Evolutionary conservation across 2,329 filamentous ascomycete species (phyloP).

Genomic region (Calonectria pteridis): DNA sequence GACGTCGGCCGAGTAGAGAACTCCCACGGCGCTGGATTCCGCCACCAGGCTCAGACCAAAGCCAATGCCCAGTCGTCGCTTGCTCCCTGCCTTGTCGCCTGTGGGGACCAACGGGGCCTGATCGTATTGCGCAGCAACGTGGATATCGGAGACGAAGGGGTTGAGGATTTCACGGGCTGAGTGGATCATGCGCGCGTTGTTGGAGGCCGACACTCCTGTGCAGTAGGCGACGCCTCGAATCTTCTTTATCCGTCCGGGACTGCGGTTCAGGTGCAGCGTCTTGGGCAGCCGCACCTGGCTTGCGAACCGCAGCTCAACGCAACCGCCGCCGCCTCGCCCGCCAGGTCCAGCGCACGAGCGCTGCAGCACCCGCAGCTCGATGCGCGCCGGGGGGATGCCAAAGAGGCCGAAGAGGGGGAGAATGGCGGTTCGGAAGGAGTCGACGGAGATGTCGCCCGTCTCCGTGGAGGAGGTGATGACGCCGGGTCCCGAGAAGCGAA

Average conservation of each 20-base stretch:
- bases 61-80: constrained; percentile 83
- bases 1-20: constrained; percentile 90
- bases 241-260: constrained; percentile 85
- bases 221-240: constrained; percentile 95
- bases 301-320: constrained; percentile 94
- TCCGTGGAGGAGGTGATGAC: constrained; percentile 92
- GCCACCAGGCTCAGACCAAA: constrained; percentile 93
- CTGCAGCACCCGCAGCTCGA: constrained; percentile 86
- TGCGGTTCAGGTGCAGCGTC: constrained; percentile 88
- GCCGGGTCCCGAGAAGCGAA: constrained; percentile 89
- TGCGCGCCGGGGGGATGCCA: constrained; percentile 81
- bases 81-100: constrained; percentile 67
- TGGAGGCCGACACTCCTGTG: constrained; percentile 90
- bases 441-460: constrained; percentile 88
- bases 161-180: constrained; percentile 90
- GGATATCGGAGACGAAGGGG: constrained; percentile 86
- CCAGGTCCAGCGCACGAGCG: constrained; percentile 82
- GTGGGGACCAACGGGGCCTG: constrained; percentile 68
- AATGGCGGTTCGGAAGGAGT: constrained; percentile 93
- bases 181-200: constrained; percentile 96
- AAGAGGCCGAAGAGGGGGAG: constrained; percentile 92
- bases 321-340: constrained; percentile 85
- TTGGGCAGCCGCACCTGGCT: constrained; percentile 94
- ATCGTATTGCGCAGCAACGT: constrained; percentile 86
- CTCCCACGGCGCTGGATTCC: constrained; percentile 85